Percentiles rank a stretch among this genome's conserved stretches.
phyloP scores from a whole-genome alignment of 2,329 filamentous ascomycete genomes.

The Colletotrichum kahawae region DNA sequence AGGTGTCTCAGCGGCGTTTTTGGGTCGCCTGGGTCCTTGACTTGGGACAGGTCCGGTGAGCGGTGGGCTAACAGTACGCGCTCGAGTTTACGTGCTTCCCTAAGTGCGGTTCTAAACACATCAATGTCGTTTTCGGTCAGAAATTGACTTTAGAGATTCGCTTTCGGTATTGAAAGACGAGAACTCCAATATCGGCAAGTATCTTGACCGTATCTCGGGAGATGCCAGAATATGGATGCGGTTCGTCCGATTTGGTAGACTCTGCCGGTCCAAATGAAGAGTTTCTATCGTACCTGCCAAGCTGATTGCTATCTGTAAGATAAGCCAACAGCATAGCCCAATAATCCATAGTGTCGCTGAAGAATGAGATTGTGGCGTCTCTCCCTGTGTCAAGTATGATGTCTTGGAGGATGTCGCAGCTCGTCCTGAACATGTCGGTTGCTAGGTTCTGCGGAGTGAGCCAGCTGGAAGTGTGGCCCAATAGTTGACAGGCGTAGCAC shows the following conservation, averaged over 20 bases:
- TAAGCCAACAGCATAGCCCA: constrained; percentile 28
- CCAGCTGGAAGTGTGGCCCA: constrained; percentile 27
- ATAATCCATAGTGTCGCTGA: constrained; percentile 26
- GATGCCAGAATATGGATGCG: constrained; percentile 25
- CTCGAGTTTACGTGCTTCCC: constrained; percentile 23
- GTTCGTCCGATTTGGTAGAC: not conserved
- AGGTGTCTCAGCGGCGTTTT: constrained; percentile 23
- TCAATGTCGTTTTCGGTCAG: constrained; percentile 24
- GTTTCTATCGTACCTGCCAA: not conserved
- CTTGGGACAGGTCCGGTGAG: constrained; percentile 1
- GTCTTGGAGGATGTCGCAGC: not conserved
- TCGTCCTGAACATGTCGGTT: constrained; percentile 19
- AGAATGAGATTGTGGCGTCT: constrained; percentile 5
- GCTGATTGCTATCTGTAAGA: constrained; percentile 23
- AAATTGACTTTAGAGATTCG: constrained; percentile 22
- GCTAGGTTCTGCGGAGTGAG: constrained; percentile 25
- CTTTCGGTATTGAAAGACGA: constrained; percentile 25
- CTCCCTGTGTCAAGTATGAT: not conserved
- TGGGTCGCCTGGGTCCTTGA: constrained; percentile 21
- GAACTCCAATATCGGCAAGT: constrained; percentile 19
- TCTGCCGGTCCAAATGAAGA: not conserved
- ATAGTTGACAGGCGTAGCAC: constrained; percentile 9
- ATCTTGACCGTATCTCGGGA: constrained; percentile 21
- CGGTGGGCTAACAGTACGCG: constrained; percentile 5
- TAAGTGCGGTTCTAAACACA: constrained; percentile 13